phyloP scores from a whole-genome alignment of 495 filamentous ascomycete genomes.

The Aspergillus sclerotioniger region DNA sequence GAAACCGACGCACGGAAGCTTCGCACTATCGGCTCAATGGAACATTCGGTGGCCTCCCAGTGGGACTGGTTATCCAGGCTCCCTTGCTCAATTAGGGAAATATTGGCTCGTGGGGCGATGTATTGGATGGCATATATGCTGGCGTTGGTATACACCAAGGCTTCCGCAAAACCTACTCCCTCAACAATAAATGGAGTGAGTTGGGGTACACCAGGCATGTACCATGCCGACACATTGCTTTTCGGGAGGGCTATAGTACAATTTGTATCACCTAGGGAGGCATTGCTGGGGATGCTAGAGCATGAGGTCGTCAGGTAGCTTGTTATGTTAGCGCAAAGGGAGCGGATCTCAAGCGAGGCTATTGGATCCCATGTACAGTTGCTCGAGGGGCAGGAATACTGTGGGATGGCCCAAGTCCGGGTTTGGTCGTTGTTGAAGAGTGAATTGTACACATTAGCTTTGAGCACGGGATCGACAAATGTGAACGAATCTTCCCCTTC shows the following conservation, averaged over 20 bases:
- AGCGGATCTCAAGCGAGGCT: constrained; percentile 10
- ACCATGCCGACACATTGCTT: constrained; percentile 2
- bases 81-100: no score
- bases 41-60: constrained; percentile 18
- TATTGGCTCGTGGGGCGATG: no score
- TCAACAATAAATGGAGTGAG: no score
- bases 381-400: constrained; percentile 15
- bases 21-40: constrained; percentile 14
- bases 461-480: constrained; percentile 10
- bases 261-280: not conserved
- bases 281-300: no score
- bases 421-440: constrained; percentile 12
- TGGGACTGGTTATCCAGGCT: not conserved
- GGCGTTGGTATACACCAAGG: no score
- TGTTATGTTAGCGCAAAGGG: constrained; percentile 17
- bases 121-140: no score
- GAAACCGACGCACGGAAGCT: constrained; percentile 12
- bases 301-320: constrained; percentile 4
- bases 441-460: constrained; percentile 16
- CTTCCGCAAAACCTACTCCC: no score
- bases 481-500: no score
- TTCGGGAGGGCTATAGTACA: constrained; percentile 3
- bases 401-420: constrained; percentile 15
- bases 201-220: not conserved
- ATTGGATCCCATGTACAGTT: constrained; percentile 23